Conservation (phyloP, 108 stramenopile genomes). For the Parietichytrium sp. region DNA sequence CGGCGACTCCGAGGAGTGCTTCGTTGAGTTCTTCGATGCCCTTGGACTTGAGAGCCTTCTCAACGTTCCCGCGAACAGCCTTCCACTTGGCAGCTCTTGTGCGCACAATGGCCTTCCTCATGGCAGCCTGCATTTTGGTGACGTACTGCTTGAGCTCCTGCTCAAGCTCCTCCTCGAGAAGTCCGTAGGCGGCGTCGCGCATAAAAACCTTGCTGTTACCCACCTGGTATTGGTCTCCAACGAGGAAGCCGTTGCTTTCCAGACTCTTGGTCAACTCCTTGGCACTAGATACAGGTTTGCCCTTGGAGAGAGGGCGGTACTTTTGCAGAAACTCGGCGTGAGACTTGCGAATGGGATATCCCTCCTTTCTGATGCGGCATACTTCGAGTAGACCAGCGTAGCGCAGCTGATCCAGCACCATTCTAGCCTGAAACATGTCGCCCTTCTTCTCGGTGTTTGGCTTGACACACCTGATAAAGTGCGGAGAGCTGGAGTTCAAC, state of each 20-base stretch:
- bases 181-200: constrained; percentile 52
- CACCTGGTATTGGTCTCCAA: constrained; percentile 45
- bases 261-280: constrained; percentile 51
- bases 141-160: constrained; percentile 42
- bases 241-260: constrained; percentile 38
- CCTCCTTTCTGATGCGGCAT: constrained; percentile 59
- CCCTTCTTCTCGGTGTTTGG: constrained; percentile 50
- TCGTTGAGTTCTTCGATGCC: constrained; percentile 24
- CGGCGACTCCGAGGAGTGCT: constrained; percentile 32
- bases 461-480: constrained; percentile 53
- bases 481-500: background rate
- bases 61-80: constrained; percentile 46
- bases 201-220: constrained; percentile 67
- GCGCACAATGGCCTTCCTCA: constrained; percentile 36
- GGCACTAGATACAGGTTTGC: constrained; percentile 28
- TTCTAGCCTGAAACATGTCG: background rate
- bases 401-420: constrained; percentile 55
- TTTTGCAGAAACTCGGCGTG: constrained; percentile 55
- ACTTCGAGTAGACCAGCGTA: constrained; percentile 67
- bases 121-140: background rate
- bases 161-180: constrained; percentile 60
- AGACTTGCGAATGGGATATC: constrained; percentile 60
- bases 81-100: constrained; percentile 34
- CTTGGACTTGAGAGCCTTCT: constrained; percentile 47
- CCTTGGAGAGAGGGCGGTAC: constrained; percentile 14